Percentiles rank a stretch among this genome's conserved stretches.
Conservation (phyloP, 768 basidiomycete species). For the Podaxis sp. region DNA sequence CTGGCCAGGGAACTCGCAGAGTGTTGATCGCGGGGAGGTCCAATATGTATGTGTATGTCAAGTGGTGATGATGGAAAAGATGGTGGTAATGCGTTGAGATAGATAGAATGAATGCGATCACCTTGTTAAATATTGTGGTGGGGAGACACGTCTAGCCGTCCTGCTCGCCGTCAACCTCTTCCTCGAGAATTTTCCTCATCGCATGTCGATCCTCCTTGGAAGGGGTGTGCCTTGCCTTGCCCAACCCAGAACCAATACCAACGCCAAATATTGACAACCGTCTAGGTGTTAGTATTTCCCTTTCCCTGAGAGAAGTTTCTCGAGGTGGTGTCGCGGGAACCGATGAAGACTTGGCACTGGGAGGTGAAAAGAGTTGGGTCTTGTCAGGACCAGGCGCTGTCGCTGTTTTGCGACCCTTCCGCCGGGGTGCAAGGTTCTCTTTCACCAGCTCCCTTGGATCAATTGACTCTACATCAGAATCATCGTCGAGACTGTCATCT, state of each 20-base stretch:
- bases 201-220: conserved; percentile 25
- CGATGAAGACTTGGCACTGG: conserved; percentile 10
- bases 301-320: neutral
- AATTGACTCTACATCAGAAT: conserved; percentile 12
- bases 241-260: conserved; percentile 15
- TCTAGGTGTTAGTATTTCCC: conserved; percentile 5
- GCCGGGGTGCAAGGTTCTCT: conserved; percentile 57
- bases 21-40: neutral
- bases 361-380: conserved; percentile 23
- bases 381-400: conserved; percentile 24
- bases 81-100: neutral
- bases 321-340: neutral
- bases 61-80: neutral
- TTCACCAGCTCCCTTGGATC: conserved; percentile 44
- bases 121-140: neutral
- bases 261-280: conserved; percentile 6
- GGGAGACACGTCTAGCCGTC: conserved; percentile 14
- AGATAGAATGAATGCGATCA: neutral
- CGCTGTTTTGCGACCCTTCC: conserved; percentile 42
- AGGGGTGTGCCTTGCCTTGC: conserved; percentile 24
- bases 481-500: neutral
- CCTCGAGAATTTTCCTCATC: conserved; percentile 30
- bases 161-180: conserved; percentile 34
- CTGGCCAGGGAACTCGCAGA: neutral
- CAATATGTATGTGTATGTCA: neutral